These are phyloP conservation scores for Yarrowia divulgata DNA, from an alignment of 805 yeast genomes.

Conservation along the genomic window DNA sequence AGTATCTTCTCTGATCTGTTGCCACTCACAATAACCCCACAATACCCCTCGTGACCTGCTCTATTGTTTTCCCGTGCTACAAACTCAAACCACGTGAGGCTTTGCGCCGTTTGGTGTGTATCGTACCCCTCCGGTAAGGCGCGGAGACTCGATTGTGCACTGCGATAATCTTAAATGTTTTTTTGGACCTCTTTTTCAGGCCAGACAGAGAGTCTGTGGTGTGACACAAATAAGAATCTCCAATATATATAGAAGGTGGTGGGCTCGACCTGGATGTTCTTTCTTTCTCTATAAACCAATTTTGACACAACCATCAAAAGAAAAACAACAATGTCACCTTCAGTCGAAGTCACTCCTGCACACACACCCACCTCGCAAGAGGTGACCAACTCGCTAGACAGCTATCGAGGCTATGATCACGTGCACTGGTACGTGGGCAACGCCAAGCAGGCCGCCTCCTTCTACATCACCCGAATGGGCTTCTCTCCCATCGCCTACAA, in stretches of 20 bases:
- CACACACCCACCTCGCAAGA: slow-evolving; percentile 34
- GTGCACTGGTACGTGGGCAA: slow-evolving; percentile 77
- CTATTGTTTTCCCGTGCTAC: not conserved
- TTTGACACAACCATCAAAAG: slow-evolving; percentile 1
- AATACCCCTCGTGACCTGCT: not conserved
- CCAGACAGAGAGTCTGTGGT: not conserved
- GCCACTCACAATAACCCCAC: not conserved
- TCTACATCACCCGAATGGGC: slow-evolving; percentile 64
- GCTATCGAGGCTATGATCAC: slow-evolving; percentile 61
- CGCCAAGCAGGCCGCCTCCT: slow-evolving; percentile 67
- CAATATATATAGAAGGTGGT: slow-evolving; percentile 20
- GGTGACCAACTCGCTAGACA: slow-evolving; percentile 33
- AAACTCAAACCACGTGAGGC: not conserved
- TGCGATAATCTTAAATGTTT: slow-evolving; percentile 17
- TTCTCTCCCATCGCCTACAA: slow-evolving; percentile 66
- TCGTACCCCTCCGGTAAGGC: slow-evolving; percentile 33
- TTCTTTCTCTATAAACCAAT: slow-evolving; percentile 3
- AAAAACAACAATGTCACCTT: slow-evolving; percentile 26
- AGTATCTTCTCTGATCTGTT: not conserved
- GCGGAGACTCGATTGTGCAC: slow-evolving; percentile 27
- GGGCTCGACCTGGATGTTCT: not conserved
- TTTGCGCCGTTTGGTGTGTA: slow-evolving; percentile 26
- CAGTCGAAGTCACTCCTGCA: slow-evolving; percentile 38
- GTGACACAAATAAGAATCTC: slow-evolving; percentile 19
- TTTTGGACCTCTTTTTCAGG: not conserved